Percentiles rank a stretch among this genome's conserved stretches.
phyloP scores from a whole-genome alignment of 306 rosid species.

The Senna siamea region DNA sequence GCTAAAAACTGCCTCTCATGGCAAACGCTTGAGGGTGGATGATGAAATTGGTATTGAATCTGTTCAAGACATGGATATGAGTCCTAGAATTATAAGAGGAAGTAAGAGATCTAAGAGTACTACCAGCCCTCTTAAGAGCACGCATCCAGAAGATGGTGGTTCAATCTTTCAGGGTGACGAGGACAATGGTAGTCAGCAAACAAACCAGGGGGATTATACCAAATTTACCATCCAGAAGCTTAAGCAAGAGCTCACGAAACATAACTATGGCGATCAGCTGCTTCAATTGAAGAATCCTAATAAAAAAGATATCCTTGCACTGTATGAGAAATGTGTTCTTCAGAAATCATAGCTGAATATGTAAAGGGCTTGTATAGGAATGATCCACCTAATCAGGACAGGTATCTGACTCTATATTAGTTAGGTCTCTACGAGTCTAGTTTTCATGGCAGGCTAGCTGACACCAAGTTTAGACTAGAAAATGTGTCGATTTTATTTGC shows the following conservation, averaged over 20 bases:
- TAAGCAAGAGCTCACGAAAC: constrained; percentile 92
- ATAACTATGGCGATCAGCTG: constrained; percentile 79
- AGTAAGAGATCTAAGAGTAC: constrained; percentile 75
- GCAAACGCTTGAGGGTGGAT: constrained; percentile 76
- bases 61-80: constrained; percentile 71
- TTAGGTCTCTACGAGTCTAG: constrained; percentile 3
- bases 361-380: constrained; percentile 35
- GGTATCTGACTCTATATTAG: constrained; percentile 29
- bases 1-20: constrained; percentile 70
- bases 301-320: constrained; percentile 75
- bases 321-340: constrained; percentile 78
- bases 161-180: constrained; percentile 75
- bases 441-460: constrained; percentile 9
- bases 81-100: constrained; percentile 60
- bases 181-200: constrained; percentile 72
- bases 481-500: background rate
- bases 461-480: constrained; percentile 1
- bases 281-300: constrained; percentile 79
- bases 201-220: constrained; percentile 69
- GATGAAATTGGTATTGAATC: constrained; percentile 73
- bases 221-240: constrained; percentile 83
- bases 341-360: constrained; percentile 58
- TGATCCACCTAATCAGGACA: constrained; percentile 23
- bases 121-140: constrained; percentile 48
- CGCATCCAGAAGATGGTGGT: constrained; percentile 87